phyloP scores from a whole-genome alignment of 148 eudicot species.

The Heliosperma pusillum region DNA sequence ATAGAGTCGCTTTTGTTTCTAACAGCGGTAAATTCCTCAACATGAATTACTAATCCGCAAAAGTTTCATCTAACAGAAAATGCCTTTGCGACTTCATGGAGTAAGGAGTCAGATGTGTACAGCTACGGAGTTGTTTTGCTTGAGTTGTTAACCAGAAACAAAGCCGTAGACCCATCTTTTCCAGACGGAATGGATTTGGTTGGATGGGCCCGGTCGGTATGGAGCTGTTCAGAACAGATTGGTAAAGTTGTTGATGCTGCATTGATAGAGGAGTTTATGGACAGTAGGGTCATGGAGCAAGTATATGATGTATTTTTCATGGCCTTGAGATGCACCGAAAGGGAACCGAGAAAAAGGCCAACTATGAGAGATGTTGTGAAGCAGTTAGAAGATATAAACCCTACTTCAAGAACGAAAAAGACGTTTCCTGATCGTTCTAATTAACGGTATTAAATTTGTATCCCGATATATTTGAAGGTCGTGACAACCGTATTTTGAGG shows the following conservation, averaged over 20 bases:
- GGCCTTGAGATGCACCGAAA: conserved; percentile 71
- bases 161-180: conserved; percentile 47
- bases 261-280: conserved; percentile 49
- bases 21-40: not conserved
- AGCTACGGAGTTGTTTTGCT: conserved; percentile 82
- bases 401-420: conserved; percentile 23
- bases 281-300: conserved; percentile 51
- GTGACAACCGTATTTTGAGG: no score
- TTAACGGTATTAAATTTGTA: no score
- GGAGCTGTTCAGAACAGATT: conserved; percentile 47
- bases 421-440: no score
- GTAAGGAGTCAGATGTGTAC: conserved; percentile 74
- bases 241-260: conserved; percentile 45
- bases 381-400: conserved; percentile 44
- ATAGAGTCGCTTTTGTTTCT: no score
- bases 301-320: conserved; percentile 50
- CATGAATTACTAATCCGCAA: not conserved
- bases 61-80: conserved; percentile 44
- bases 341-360: conserved; percentile 62
- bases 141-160: conserved; percentile 60
- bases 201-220: conserved; percentile 47
- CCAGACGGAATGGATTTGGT: conserved; percentile 47
- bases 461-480: no score
- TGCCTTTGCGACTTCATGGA: conserved; percentile 50
- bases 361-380: conserved; percentile 76